Percentiles rank a stretch among this genome's conserved stretches.
Conservation (phyloP, 192 early-diverging fungal genomes). For the Coemansia sp. region DNA sequence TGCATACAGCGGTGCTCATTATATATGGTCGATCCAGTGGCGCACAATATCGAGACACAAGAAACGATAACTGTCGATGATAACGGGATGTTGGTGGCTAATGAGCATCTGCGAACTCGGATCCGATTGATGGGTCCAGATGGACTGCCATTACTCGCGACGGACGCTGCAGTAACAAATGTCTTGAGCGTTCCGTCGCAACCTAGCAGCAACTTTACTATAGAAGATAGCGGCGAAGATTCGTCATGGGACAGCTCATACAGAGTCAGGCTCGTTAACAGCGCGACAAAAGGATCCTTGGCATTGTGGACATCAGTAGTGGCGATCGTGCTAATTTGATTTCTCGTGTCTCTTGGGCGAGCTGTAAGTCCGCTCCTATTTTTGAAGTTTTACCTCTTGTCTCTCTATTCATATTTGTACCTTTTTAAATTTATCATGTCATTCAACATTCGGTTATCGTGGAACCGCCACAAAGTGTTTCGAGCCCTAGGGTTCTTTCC, state of each 20-base stretch:
- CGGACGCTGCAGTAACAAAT: background rate
- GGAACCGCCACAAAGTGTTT: conserved; percentile 42
- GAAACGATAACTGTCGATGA: conserved; percentile 1
- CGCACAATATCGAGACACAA: conserved; percentile 10
- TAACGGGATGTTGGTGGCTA: conserved; percentile 21
- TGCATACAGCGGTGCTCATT: conserved; percentile 48
- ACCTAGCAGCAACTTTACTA: background rate
- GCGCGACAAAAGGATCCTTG: background rate
- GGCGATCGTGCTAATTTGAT: background rate
- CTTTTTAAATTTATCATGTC: background rate
- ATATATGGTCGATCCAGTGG: conserved; percentile 37
- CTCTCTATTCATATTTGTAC: background rate
- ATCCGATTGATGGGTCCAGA: conserved; percentile 50
- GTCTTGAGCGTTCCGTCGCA: background rate
- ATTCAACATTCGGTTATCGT: conserved; percentile 3
- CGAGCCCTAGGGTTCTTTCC: conserved; percentile 41
- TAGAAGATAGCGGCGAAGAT: background rate
- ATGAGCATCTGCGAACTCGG: conserved; percentile 29
- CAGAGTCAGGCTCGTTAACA: conserved; percentile 30
- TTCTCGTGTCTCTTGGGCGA: too few species aligned
- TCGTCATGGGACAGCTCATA: conserved; percentile 12
- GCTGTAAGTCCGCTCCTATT: too few species aligned
- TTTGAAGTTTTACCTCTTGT: background rate
- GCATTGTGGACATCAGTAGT: background rate
- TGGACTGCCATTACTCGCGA: conserved; percentile 32